Evolutionary conservation across 2,329 filamentous ascomycete genomes (phyloP), one percentile per base, ranked within the genome.

Genomic region (Fusarium sp.): DNA sequence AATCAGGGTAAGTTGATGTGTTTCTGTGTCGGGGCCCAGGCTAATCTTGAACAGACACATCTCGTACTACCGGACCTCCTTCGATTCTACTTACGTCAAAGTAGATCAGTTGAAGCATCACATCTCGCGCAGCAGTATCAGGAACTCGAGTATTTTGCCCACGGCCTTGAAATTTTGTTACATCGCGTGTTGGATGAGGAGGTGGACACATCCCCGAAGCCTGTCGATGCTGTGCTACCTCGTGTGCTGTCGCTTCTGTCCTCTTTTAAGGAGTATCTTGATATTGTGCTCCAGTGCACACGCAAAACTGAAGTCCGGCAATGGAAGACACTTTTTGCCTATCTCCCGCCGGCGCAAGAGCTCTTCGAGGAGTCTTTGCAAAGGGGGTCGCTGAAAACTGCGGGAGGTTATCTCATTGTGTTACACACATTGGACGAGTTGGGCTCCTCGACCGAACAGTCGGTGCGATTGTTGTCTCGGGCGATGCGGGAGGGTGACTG

Each of bases 231-330:
- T 74, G 81, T 92, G 71, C 77, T 95, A 75, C 87, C 90, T 75
- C 81, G 90, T 4, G 89, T 91, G 2, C 78, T 91, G 23, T 91
- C 88, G 1, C 84, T 91, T 9, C 78, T 91, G 61, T 92, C 92
- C 1, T 93, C 91, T 1, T 92, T 94, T 79, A 91, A 91, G 60
- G 90, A 94, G 62, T 99, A 98, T 76, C 90, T 98, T 15, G 95
- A 98, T 75, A 96, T 98, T 62, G 91, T 99, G 27, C 92, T 99
- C 18, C 96, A 97, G 81, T 99, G 96, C 81, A 98, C 96, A 2
- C 92, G 96, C 58, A 99, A 99, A 81, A 99, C 96, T 0, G 96
- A 99, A 78, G 90, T 97, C 8, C 90, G 95, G 40, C 97, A 94
- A 60, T 99, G 96, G 96, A 91, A 92, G 64, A 98, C 96, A 1